These are phyloP conservation scores for Ganoderma sinense DNA, from an alignment of 1,284 basidiomycete genomes.

Conservation along the genomic window DNA sequence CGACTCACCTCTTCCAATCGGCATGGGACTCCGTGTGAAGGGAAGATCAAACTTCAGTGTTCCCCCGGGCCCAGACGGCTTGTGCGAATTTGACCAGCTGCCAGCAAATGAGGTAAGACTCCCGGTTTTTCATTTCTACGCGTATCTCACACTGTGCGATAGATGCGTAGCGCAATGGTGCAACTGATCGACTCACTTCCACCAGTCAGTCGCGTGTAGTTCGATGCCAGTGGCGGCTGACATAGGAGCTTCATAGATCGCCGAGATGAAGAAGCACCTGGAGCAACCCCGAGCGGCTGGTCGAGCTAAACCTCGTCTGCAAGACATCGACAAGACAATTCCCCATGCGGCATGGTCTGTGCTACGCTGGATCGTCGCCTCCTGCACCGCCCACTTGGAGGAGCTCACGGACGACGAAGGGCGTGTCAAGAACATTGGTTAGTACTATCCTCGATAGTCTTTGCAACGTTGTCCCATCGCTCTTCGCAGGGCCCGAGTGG, in stretches of 20 bases:
- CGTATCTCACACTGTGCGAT: background rate
- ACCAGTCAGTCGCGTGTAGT: constrained; percentile 43
- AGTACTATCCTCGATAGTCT: constrained; percentile 7
- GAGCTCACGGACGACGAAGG: constrained; percentile 60
- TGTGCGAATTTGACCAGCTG: constrained; percentile 60
- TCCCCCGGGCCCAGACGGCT: constrained; percentile 39
- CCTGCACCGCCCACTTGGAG: constrained; percentile 70
- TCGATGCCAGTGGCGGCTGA: background rate
- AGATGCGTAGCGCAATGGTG: constrained; percentile 56
- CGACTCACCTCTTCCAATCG: constrained; percentile 63
- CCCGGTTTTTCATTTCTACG: background rate
- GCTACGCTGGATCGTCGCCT: constrained; percentile 70
- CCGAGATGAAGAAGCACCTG: constrained; percentile 63
- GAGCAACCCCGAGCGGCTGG: constrained; percentile 54
- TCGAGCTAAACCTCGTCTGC: constrained; percentile 56
- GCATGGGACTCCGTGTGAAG: constrained; percentile 62
- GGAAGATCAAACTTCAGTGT: background rate
- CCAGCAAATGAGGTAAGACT: constrained; percentile 41
- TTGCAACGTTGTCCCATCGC: background rate
- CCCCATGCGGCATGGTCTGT: constrained; percentile 66
- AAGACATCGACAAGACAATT: constrained; percentile 54
- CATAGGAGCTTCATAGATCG: constrained; percentile 44
- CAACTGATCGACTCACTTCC: constrained; percentile 56
- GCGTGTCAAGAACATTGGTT: constrained; percentile 58
- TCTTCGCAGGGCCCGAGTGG: constrained; percentile 50